Conservation (phyloP, 768 basidiomycete genomes). For the Panus rudis region DNA sequence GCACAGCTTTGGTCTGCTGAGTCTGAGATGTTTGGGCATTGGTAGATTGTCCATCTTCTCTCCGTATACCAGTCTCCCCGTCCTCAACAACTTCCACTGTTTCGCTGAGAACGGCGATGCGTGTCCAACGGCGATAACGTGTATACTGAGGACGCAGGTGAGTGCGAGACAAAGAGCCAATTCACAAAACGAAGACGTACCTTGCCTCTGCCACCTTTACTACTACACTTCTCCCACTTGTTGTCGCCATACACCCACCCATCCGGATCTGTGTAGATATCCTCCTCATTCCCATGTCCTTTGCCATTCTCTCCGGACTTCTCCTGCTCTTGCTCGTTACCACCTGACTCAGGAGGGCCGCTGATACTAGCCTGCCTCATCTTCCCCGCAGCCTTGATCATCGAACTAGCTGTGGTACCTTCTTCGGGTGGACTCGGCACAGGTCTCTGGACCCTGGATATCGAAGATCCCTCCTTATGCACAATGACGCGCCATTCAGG, state of each 20-base stretch:
- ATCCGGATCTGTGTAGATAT: conserved; percentile 67
- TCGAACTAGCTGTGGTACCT: conserved; percentile 15
- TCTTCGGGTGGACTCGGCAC: conserved; percentile 33
- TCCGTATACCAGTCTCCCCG: conserved; percentile 23
- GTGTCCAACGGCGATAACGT: conserved; percentile 78
- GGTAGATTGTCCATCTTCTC: no score
- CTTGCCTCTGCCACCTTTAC: conserved; percentile 83
- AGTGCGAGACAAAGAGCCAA: neutral
- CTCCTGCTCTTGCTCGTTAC: conserved; percentile 8
- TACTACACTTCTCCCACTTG: conserved; percentile 80
- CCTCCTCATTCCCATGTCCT: conserved; percentile 36
- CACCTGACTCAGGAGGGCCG: conserved; percentile 8
- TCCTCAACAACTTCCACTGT: conserved; percentile 48
- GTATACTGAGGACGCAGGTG: conserved; percentile 54
- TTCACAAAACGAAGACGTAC: conserved; percentile 25
- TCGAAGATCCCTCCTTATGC: conserved; percentile 38
- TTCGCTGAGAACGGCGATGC: conserved; percentile 74
- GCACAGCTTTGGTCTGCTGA: no score
- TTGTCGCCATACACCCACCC: conserved; percentile 96
- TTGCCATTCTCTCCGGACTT: conserved; percentile 14
- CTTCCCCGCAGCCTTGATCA: conserved; percentile 49
- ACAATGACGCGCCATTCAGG: conserved; percentile 82
- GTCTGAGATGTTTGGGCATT: no score
- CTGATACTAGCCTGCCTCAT: conserved; percentile 33
- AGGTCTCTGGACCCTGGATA: conserved; percentile 52